Conservation (phyloP, 129 eudicot genomes). For the Gnaphalium uliginosum region DNA sequence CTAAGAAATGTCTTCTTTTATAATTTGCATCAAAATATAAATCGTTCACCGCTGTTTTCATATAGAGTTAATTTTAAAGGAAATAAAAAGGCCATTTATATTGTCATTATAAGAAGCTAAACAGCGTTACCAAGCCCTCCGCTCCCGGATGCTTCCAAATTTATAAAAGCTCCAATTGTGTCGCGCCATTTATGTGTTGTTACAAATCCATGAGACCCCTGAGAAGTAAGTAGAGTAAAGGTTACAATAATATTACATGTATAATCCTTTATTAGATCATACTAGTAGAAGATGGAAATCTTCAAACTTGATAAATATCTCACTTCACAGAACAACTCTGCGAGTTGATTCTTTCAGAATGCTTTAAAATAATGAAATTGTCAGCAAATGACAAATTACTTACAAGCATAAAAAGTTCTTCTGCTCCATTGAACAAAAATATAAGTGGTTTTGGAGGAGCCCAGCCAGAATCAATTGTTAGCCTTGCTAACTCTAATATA, state of each 20-base stretch:
- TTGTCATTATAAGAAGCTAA: conserved; percentile 13
- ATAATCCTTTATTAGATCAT: conserved; percentile 10
- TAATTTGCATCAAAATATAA: not conserved
- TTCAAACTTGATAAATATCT: conserved; percentile 6
- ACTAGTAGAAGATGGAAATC: not conserved
- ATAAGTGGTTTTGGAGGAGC: conserved; percentile 80
- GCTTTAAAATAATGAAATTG: not conserved
- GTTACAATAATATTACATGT: not conserved
- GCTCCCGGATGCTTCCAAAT: conserved; percentile 89
- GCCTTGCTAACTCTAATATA: conserved; percentile 83
- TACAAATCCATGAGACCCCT: conserved; percentile 99
- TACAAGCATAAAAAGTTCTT: conserved; percentile 98
- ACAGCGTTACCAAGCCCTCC: conserved; percentile 80
- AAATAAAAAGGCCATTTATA: conserved; percentile 4
- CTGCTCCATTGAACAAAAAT: conserved; percentile 95
- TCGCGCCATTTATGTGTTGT: conserved; percentile 91
- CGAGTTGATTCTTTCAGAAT: not conserved
- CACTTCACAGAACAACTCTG: not conserved
- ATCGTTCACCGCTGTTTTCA: not conserved
- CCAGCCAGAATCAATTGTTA: conserved; percentile 92
- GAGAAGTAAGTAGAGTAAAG: conserved; percentile 30
- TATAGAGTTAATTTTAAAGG: not conserved
- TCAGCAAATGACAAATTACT: conserved; percentile 19
- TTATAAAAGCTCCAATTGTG: conserved; percentile 89
- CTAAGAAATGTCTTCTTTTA: not conserved